Percentiles rank a stretch among this genome's conserved stretches.
phyloP scores from a whole-genome alignment of 306 rosid genomes.

The Purshia tridentata region DNA sequence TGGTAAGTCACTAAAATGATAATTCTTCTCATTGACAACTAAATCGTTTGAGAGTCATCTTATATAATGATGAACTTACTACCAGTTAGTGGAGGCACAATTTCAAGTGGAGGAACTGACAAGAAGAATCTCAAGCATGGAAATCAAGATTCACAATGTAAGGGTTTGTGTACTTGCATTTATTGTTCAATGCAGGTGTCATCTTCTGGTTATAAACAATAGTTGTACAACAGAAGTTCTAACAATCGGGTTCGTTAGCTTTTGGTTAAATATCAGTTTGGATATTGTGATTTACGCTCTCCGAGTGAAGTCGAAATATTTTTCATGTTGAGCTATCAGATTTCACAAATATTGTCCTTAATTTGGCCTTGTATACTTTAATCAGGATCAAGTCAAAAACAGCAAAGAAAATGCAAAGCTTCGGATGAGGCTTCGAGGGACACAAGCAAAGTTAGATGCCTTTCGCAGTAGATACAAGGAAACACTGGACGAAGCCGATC shows the following conservation, averaged over 20 bases:
- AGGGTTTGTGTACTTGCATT: slow-evolving; percentile 28
- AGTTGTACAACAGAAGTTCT: neutral
- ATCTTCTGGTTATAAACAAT: neutral
- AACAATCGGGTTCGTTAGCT: neutral
- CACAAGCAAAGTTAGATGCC: slow-evolving; percentile 67
- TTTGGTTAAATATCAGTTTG: neutral
- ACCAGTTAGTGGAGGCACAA: slow-evolving; percentile 50
- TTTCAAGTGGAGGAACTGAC: slow-evolving; percentile 56
- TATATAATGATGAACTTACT: slow-evolving; percentile 9
- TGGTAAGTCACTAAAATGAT: slow-evolving; percentile 40
- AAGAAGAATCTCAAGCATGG: slow-evolving; percentile 49
- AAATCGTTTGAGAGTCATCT: slow-evolving; percentile 1
- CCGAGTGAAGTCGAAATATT: neutral
- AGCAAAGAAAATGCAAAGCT: slow-evolving; percentile 48
- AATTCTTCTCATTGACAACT: slow-evolving; percentile 20
- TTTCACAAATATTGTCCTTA: neutral
- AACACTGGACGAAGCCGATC: slow-evolving; percentile 42
- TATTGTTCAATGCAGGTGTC: slow-evolving; percentile 1
- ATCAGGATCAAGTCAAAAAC: slow-evolving; percentile 51
- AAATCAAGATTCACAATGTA: slow-evolving; percentile 57
- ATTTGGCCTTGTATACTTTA: slow-evolving; percentile 5
- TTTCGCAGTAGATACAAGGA: slow-evolving; percentile 53
- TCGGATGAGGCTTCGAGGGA: slow-evolving; percentile 67
- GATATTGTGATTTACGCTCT: neutral
- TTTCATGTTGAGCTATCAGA: neutral